Conservation (phyloP, 257 asterid species). For the Penstemon eatonii region DNA sequence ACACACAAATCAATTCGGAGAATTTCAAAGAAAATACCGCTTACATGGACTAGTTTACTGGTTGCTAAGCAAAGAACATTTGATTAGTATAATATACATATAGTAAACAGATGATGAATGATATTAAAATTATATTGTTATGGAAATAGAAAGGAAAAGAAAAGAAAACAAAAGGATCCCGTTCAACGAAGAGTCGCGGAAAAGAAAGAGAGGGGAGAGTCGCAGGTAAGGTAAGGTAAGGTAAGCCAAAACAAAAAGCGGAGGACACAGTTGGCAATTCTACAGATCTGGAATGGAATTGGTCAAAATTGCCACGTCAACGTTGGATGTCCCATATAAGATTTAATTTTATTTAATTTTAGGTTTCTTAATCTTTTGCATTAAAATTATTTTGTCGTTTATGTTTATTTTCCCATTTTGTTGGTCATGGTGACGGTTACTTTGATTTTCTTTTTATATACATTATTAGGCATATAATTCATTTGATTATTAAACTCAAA, state of each 20-base stretch:
- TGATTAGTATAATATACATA: constrained; percentile 30
- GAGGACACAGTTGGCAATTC: constrained; percentile 28
- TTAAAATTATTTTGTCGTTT: neutral
- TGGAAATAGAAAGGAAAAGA: neutral
- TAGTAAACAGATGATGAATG: neutral
- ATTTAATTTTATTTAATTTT: neutral
- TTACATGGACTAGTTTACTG: constrained; percentile 45
- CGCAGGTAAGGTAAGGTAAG: constrained; percentile 18
- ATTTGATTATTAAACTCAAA: neutral
- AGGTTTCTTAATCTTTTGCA: neutral
- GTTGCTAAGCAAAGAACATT: constrained; percentile 41
- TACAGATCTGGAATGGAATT: constrained; percentile 33
- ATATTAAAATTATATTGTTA: constrained; percentile 6
- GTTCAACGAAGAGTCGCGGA: constrained; percentile 29
- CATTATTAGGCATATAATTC: neutral
- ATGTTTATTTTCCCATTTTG: neutral
- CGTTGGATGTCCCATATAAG: constrained; percentile 12
- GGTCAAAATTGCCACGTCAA: constrained; percentile 43
- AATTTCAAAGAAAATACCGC: constrained; percentile 25
- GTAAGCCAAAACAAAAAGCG: constrained; percentile 20
- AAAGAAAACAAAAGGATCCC: constrained; percentile 22
- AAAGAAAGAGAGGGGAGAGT: constrained; percentile 23
- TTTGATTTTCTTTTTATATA: neutral
- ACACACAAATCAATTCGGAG: constrained; percentile 12
- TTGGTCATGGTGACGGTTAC: neutral